phyloP scores from a whole-genome alignment of 768 basidiomycete genomes.

The Hypsizygus marmoreus region DNA sequence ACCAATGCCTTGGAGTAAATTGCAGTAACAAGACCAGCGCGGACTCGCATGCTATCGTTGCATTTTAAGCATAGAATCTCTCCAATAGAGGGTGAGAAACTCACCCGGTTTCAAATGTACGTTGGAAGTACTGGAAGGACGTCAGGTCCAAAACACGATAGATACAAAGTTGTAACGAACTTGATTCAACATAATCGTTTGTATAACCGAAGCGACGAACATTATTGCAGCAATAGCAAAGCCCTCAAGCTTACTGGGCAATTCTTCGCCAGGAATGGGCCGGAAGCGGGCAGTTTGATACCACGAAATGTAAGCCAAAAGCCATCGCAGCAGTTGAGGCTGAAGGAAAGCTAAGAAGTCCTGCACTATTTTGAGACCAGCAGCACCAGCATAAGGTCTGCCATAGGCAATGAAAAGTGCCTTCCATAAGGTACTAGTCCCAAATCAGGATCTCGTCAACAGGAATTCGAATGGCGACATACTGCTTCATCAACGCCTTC shows the following conservation, averaged over 20 bases:
- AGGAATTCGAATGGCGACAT: constrained; percentile 26
- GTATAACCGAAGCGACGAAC: constrained; percentile 78
- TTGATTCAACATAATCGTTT: constrained; percentile 82
- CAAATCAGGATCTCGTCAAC: no score
- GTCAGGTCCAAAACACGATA: no score
- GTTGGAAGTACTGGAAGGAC: constrained; percentile 76
- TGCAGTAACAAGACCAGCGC: constrained; percentile 81
- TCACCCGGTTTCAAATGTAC: constrained; percentile 71
- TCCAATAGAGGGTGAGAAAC: background rate
- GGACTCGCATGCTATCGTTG: constrained; percentile 76
- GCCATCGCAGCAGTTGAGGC: constrained; percentile 79
- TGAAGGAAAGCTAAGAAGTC: constrained; percentile 84
- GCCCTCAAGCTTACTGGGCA: constrained; percentile 56
- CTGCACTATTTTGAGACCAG: constrained; percentile 70
- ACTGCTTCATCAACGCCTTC: constrained; percentile 64
- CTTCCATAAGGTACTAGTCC: constrained; percentile 65
- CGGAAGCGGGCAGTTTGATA: constrained; percentile 61
- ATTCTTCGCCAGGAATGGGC: constrained; percentile 19
- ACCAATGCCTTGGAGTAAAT: constrained; percentile 88
- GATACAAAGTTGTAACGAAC: constrained; percentile 32
- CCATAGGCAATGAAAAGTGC: constrained; percentile 83
- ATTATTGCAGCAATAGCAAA: constrained; percentile 76
- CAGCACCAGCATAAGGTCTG: constrained; percentile 65
- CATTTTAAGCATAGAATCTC: background rate
- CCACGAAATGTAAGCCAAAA: constrained; percentile 78